Evolutionary conservation across 2,329 filamentous ascomycete species (phyloP).

Genomic region (Beauveria asiatica): DNA sequence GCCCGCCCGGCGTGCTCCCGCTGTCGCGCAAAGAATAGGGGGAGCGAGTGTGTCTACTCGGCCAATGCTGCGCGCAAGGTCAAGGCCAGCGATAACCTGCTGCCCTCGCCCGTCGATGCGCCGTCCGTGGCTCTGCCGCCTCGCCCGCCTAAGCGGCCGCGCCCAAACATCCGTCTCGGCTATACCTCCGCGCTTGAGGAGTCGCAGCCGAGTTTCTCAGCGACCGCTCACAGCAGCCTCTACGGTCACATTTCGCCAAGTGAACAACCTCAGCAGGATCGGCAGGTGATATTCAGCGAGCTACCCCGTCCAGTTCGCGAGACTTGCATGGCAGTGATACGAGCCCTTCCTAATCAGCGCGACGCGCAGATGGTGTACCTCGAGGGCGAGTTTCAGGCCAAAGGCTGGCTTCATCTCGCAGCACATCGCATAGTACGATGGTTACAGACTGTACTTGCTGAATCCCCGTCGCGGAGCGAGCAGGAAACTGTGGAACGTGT

Average conservation of each 20-base stretch:
- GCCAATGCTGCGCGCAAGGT: neutral
- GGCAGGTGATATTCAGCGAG: constrained; percentile 1
- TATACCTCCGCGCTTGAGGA: neutral
- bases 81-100: neutral
- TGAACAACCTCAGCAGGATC: neutral
- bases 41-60: constrained; percentile 25
- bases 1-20: constrained; percentile 27
- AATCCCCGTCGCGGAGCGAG: neutral
- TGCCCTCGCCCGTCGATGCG: neutral
- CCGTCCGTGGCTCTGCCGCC: neutral
- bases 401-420: constrained; percentile 25
- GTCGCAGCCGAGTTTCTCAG: neutral
- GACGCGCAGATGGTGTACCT: constrained; percentile 17
- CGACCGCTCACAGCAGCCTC: neutral
- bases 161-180: neutral
- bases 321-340: constrained; percentile 30
- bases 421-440: constrained; percentile 22
- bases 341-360: constrained; percentile 23
- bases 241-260: neutral
- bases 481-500: constrained; percentile 24
- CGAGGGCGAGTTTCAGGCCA: constrained; percentile 16
- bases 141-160: neutral
- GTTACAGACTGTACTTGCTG: constrained; percentile 23
- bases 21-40: constrained; percentile 26
- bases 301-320: constrained; percentile 24